Evolutionary conservation across 2,329 filamentous ascomycete species (phyloP), one percentile per base, ranked within the genome.

Genomic region (Nothophoma quercina): DNA sequence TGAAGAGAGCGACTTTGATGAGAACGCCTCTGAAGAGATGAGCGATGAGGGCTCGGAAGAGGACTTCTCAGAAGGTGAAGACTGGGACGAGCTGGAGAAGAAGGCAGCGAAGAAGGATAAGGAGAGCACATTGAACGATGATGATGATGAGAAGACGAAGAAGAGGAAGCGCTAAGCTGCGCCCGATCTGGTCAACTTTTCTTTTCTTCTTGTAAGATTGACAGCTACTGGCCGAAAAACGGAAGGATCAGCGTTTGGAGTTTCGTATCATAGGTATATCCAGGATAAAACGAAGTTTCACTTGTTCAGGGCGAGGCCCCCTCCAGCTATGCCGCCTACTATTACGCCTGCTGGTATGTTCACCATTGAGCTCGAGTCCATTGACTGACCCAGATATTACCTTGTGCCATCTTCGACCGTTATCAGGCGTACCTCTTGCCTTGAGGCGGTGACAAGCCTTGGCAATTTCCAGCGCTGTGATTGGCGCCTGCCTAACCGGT

Each of bases 81-180:
- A 96, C 69, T 97, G 93, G 93, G 93, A 98, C 71, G 92, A 96
- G 75, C 74, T 97, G 53, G 93, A 97, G 79, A 88, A 88, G 75
- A 96, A 96, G 81, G 93, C 85, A 1, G 83, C 82, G 66, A 82
- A 77, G 73, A 85, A 86, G 72, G 85, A 88, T 64, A 78, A 80
- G 57, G 84, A 87, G 59, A 76, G 75, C 41, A 77, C 77, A 2
- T 59, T 79, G 19, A 78, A 82, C 18, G 83, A 84, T 41, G 81
- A 84, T 41, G 81, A 84, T 44, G 84, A 65, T 6, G 62, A 85
- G 23, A 78, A 84, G 50, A 81, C 83, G 25, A 78, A 88, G 81
- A 58, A 79, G 81, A 91, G 88, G 79, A 91, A 93, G 77, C 86
- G 90, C 68, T 53, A 22, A 48, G 28, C 22, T 13, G 5, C 10